Conservation (phyloP, 768 basidiomycete species). For the Lentinula boryana region DNA sequence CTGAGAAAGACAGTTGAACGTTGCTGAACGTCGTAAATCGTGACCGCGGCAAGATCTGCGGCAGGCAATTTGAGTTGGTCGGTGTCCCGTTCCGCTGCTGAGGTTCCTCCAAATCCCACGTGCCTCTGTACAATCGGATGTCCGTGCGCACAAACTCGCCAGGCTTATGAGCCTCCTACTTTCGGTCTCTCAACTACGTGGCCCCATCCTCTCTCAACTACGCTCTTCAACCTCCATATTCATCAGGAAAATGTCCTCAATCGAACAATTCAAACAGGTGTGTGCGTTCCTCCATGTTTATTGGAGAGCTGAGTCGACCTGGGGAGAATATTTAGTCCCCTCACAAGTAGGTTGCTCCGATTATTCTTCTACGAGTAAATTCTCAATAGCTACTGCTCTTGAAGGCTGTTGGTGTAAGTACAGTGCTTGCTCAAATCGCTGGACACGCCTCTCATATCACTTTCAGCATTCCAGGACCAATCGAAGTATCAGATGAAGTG, state of each 20-base stretch:
- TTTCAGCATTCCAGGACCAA: constrained; percentile 44
- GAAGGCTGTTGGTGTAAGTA: constrained; percentile 17
- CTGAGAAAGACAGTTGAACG: neutral
- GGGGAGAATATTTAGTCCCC: constrained; percentile 13
- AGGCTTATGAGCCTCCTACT: constrained; percentile 2
- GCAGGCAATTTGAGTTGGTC: neutral
- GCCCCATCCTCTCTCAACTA: neutral
- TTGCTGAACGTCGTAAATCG: neutral
- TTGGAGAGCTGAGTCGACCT: neutral
- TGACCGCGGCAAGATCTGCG: neutral
- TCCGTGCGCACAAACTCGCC: neutral
- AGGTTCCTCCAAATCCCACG: neutral
- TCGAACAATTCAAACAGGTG: constrained; percentile 11
- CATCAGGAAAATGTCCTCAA: constrained; percentile 6
- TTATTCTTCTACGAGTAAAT: neutral
- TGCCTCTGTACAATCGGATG: neutral
- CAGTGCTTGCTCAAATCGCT: neutral
- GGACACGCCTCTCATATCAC: neutral
- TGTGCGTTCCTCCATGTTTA: neutral
- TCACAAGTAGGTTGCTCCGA: constrained; percentile 17
- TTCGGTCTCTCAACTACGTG: constrained; percentile 1
- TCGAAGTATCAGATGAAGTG: constrained; percentile 58
- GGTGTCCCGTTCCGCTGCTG: neutral
- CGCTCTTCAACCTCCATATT: neutral
- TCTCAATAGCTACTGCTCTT: neutral